Evolutionary conservation across 2,329 filamentous ascomycete species (phyloP).

Genomic region (Bipolaris bicolor): DNA sequence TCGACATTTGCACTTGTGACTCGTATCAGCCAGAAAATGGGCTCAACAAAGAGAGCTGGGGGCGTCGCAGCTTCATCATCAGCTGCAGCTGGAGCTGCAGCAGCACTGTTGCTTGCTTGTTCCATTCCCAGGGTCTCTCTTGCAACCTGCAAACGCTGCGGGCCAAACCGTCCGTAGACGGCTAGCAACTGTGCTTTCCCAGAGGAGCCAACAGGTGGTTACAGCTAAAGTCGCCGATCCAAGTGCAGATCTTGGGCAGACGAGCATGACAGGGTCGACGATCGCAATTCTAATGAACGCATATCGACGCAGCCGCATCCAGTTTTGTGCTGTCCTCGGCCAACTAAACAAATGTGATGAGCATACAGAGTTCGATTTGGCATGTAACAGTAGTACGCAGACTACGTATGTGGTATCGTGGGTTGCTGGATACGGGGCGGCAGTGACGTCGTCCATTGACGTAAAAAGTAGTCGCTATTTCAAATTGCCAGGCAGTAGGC

Average conservation of each 20-base stretch:
- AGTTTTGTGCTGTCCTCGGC: constrained; percentile 1
- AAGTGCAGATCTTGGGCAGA: constrained; percentile 33
- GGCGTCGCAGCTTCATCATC: no score
- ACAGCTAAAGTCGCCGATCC: constrained; percentile 27
- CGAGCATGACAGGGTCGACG: constrained; percentile 20
- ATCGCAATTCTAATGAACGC: constrained; percentile 34
- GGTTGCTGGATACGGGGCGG: background rate
- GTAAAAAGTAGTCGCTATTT: constrained; percentile 6
- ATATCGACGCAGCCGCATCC: constrained; percentile 1
- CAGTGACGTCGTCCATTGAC: constrained; percentile 9
- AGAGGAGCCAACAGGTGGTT: constrained; percentile 20
- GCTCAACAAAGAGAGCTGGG: background rate
- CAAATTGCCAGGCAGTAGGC: background rate
- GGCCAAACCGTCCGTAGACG: constrained; percentile 25
- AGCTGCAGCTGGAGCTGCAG: no score
- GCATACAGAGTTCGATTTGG: background rate
- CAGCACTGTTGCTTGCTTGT: background rate
- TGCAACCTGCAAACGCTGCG: constrained; percentile 22
- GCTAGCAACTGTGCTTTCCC: constrained; percentile 25
- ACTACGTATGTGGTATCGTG: background rate
- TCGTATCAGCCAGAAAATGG: background rate
- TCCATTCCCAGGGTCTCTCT: constrained; percentile 18
- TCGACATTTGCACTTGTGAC: constrained; percentile 4
- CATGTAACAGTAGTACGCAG: background rate
- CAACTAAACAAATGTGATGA: constrained; percentile 6